Percentiles rank a stretch among this genome's conserved stretches.
These are phyloP conservation scores for Phytophthora cryptogea DNA, from an alignment of 352 stramenopile species.

Conservation along the genomic window DNA sequence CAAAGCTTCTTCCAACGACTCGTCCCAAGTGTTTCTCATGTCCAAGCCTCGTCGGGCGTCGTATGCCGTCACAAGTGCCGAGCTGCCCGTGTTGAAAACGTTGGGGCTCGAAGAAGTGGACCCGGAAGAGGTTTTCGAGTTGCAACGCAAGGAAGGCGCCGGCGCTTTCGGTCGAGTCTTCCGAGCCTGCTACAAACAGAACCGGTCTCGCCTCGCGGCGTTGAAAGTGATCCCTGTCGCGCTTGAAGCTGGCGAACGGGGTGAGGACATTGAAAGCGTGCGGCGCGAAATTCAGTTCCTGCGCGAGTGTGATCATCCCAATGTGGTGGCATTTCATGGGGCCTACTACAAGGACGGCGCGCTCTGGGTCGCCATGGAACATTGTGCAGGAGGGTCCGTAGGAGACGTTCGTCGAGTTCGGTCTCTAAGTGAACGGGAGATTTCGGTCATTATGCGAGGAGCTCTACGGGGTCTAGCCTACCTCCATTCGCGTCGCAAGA, in stretches of 20 bases:
- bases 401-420: conserved; percentile 67
- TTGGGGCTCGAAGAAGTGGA: conserved; percentile 64
- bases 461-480: conserved; percentile 82
- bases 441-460: conserved; percentile 79
- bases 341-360: conserved; percentile 86
- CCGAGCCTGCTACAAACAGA: conserved; percentile 51
- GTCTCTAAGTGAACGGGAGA: conserved; percentile 63
- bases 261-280: conserved; percentile 75
- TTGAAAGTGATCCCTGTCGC: conserved; percentile 79
- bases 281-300: conserved; percentile 74
- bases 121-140: conserved; percentile 71
- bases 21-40: conserved; percentile 27
- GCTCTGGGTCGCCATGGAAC: conserved; percentile 91
- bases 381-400: conserved; percentile 84
- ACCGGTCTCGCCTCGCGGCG: conserved; percentile 50
- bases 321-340: conserved; percentile 77
- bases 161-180: conserved; percentile 76
- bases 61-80: conserved; percentile 33
- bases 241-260: conserved; percentile 60
- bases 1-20: conserved; percentile 9
- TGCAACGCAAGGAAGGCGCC: conserved; percentile 73
- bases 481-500: conserved; percentile 82
- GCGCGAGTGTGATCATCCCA: conserved; percentile 73
- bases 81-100: conserved; percentile 49
- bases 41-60: conserved; percentile 30